Base-by-base conservation (phyloP, 1,284 basidiomycete genomes). In the Ganoderma lingzhi region DNA sequence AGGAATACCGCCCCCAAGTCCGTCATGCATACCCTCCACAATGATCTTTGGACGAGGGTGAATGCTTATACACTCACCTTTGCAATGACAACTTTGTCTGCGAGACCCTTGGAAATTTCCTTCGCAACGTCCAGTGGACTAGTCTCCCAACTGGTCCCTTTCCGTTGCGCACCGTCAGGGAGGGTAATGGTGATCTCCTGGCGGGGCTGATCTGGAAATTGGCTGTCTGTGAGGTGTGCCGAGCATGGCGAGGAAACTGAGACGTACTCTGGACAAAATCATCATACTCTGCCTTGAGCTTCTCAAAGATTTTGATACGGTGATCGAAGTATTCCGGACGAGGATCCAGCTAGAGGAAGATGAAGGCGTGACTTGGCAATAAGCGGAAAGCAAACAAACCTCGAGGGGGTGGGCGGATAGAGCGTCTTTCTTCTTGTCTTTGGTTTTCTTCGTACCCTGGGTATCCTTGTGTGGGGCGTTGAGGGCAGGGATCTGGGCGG, bases 81-180 rank as follows among this genome's bases (percentile, higher is more conserved):
- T 45, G 97, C 93, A 77, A 99, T 99, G 76, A 99, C 94, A 74
- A 94, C 87, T 60, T 92, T 89, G 75, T 99, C 97, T 1, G 96
- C 91, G 30, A 99, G 85, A 77, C 93, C 92, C 80, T 96, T 94
- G 19, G 94, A 93, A 66, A 99, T 88, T 75, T 90, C 90, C 79
- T 93, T 93, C 56, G 97, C 97, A 69, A 99, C 84, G 76, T 94
- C 90, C 90, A 99, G 89, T 0, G 98, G 98, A 70, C 90, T 94
- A n/a, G 98, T 99, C 85, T 99, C 95, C 95, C 95, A 99, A 76
- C 95, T 93, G 67, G 85, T 95, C 37, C 89, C 98, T 74, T 94
- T 90, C 67, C 94, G 88, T 75, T 90, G 87, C 35, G 93, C 92
- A 23, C 97, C 96, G 84, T 99, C 95, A 5, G 91, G 94, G 73